Percentiles rank a stretch among this genome's conserved stretches.
Conservation (phyloP, 805 yeast species). For the Metschnikowia bowlesiae region DNA sequence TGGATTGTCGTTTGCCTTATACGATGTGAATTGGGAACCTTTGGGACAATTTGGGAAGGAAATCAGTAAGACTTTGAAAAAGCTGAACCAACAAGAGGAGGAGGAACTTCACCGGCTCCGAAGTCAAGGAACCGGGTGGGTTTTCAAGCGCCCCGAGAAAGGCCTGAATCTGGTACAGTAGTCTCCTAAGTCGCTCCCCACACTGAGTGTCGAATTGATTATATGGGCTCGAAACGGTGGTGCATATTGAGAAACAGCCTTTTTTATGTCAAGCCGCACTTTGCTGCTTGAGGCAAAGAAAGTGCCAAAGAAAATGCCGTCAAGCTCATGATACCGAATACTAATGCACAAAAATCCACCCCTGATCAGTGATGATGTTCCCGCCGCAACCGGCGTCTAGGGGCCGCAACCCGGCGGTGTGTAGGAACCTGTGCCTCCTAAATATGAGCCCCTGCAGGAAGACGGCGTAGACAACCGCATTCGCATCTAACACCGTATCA, state of each 20-base stretch:
- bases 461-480: neutral
- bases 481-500: neutral
- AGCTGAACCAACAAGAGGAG: constrained; percentile 24
- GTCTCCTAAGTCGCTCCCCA: too few species aligned
- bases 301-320: too few species aligned
- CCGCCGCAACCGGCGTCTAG: neutral
- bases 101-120: constrained; percentile 9
- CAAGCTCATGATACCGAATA: neutral
- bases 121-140: constrained; percentile 28
- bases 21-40: constrained; percentile 48
- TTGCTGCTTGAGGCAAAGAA: neutral
- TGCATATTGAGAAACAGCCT: neutral
- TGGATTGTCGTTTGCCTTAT: constrained; percentile 70
- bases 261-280: constrained; percentile 1
- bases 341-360: neutral
- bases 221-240: neutral
- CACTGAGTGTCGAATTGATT: neutral
- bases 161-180: neutral
- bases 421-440: neutral
- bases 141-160: constrained; percentile 19
- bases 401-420: neutral
- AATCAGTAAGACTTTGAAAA: constrained; percentile 26
- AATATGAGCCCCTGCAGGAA: constrained; percentile 1
- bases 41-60: constrained; percentile 28
- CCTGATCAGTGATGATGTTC: too few species aligned